phyloP scores from a whole-genome alignment of 2,329 filamentous ascomycete genomes.

The Ascochyta fabae region DNA sequence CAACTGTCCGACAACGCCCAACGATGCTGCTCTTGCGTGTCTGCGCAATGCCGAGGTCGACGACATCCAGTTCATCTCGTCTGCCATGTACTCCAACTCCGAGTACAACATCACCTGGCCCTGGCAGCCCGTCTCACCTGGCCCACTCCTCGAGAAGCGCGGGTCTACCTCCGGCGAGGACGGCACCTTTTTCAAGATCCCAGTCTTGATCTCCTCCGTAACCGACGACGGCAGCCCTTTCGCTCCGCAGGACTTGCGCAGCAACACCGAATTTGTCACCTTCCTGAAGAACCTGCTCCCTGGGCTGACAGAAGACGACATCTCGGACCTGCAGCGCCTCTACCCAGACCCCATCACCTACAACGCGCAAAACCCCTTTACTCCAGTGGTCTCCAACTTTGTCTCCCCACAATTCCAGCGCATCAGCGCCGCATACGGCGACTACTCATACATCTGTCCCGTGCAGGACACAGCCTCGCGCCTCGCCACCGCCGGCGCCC shows the following conservation, averaged over 20 bases:
- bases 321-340: slow-evolving; percentile 37
- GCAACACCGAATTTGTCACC: slow-evolving; percentile 47
- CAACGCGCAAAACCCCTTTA: slow-evolving; percentile 19
- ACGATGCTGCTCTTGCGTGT: slow-evolving; percentile 47
- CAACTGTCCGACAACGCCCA: slow-evolving; percentile 34
- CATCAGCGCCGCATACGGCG: slow-evolving; percentile 51
- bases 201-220: slow-evolving; percentile 45
- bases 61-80: slow-evolving; percentile 50
- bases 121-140: slow-evolving; percentile 57
- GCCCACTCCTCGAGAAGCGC: slow-evolving; percentile 55
- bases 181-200: slow-evolving; percentile 45
- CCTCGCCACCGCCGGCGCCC: slow-evolving; percentile 28
- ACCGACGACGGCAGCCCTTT: slow-evolving; percentile 46
- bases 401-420: slow-evolving; percentile 55
- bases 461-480: slow-evolving; percentile 42
- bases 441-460: slow-evolving; percentile 47
- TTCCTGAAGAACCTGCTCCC: slow-evolving; percentile 39
- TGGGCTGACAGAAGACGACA: slow-evolving; percentile 36
- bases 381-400: slow-evolving; percentile 45
- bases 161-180: slow-evolving; percentile 50
- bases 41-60: slow-evolving; percentile 48
- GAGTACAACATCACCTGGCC: slow-evolving; percentile 56
- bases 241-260: slow-evolving; percentile 40
- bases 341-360: slow-evolving; percentile 36
- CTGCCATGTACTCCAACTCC: slow-evolving; percentile 49